A percentile compares a stretch with the other conserved stretches of the same genome.
These are phyloP conservation scores for Psilocybe azurescens DNA, from an alignment of 768 basidiomycete species.

Conservation along the genomic window DNA sequence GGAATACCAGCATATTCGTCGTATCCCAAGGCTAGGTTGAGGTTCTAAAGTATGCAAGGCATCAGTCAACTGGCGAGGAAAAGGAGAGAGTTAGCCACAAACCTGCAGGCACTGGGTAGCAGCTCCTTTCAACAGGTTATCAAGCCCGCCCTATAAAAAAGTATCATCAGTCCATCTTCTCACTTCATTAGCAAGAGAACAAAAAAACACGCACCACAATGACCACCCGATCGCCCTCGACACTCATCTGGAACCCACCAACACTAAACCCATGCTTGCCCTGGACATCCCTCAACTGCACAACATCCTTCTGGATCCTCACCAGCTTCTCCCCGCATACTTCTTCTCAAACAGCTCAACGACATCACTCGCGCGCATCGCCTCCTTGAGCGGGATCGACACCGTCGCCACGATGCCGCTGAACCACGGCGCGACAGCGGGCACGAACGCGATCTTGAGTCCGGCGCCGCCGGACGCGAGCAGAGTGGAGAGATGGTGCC, in stretches of 20 bases:
- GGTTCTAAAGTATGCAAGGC: slow-evolving; percentile 57
- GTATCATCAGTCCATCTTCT: neutral
- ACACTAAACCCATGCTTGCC: slow-evolving; percentile 88
- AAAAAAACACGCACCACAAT: slow-evolving; percentile 68
- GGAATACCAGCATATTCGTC: slow-evolving; percentile 87
- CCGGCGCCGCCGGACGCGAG: slow-evolving; percentile 33
- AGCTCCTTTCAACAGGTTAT: slow-evolving; percentile 97
- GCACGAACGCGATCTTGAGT: slow-evolving; percentile 82
- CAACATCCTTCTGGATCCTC: slow-evolving; percentile 68
- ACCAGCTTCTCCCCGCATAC: slow-evolving; percentile 82
- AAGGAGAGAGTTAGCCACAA: slow-evolving; percentile 27
- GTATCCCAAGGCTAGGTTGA: slow-evolving; percentile 89
- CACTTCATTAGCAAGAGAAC: neutral
- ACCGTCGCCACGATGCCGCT: slow-evolving; percentile 92
- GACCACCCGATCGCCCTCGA: slow-evolving; percentile 87
- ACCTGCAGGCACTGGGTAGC: slow-evolving; percentile 99
- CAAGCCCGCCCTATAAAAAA: slow-evolving; percentile 77
- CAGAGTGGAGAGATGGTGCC: slow-evolving; percentile 76
- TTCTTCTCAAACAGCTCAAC: slow-evolving; percentile 73
- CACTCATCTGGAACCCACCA: slow-evolving; percentile 94
- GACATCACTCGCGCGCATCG: slow-evolving; percentile 75
- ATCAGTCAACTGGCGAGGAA: neutral
- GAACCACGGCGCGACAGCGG: slow-evolving; percentile 92
- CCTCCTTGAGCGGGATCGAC: slow-evolving; percentile 77
- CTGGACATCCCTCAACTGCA: slow-evolving; percentile 75